Evolutionary conservation across 352 stramenopile species (phyloP).

Genomic region (Phytophthora cajani): DNA sequence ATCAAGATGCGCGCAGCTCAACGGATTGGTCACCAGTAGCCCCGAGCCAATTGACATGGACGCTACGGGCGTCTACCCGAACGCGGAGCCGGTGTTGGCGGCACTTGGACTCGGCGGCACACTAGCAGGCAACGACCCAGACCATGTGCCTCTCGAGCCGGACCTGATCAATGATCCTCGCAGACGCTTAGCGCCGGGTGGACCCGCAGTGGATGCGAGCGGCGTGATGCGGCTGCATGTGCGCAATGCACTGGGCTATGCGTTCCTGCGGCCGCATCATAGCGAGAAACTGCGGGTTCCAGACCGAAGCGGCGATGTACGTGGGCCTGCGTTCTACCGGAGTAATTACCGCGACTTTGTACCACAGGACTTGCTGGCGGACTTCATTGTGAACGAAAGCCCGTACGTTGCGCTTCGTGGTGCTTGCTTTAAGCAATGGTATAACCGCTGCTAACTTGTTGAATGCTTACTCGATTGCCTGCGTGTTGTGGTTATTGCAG

Average conservation of each 20-base stretch:
- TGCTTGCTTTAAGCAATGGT: not conserved
- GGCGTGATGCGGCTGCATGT: slow-evolving; percentile 58
- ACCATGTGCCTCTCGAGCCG: slow-evolving; percentile 58
- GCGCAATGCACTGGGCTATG: slow-evolving; percentile 62
- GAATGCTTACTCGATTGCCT: not conserved
- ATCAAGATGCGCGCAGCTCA: slow-evolving; percentile 24
- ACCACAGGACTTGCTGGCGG: slow-evolving; percentile 51
- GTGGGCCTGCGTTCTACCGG: slow-evolving; percentile 42
- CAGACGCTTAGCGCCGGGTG: slow-evolving; percentile 29
- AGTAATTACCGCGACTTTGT: slow-evolving; percentile 52
- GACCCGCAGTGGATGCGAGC: slow-evolving; percentile 54
- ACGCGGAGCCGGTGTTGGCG: slow-evolving; percentile 58
- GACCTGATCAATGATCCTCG: slow-evolving; percentile 59
- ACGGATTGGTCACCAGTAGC: slow-evolving; percentile 19
- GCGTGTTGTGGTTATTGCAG: slow-evolving; percentile 14
- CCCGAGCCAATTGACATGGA: slow-evolving; percentile 50
- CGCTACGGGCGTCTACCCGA: slow-evolving; percentile 59
- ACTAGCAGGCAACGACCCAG: slow-evolving; percentile 49
- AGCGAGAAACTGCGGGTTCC: slow-evolving; percentile 33
- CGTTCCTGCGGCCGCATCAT: slow-evolving; percentile 60
- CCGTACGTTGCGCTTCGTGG: slow-evolving; percentile 36
- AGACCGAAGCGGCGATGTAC: not conserved
- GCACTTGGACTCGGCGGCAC: slow-evolving; percentile 57
- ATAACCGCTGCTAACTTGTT: not conserved
- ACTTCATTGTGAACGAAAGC: slow-evolving; percentile 39